Base-by-base conservation (phyloP, 768 basidiomycete species). In the Calocybe cyanea region DNA sequence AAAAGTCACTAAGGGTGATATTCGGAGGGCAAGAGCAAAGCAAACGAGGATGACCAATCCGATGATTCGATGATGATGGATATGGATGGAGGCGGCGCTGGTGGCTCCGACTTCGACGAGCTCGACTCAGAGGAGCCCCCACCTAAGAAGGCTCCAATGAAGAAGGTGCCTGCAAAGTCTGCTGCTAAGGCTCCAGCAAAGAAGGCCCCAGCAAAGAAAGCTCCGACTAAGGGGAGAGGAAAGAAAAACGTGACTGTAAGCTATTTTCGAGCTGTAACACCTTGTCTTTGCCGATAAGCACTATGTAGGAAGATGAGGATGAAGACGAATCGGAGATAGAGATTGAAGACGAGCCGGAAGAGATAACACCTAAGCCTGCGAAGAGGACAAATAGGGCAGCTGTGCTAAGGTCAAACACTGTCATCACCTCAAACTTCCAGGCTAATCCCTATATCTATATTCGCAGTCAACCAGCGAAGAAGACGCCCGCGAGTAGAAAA, bases 21-120 rank as follows among this genome's bases (percentile, higher is more conserved):
- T 25, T 20, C 25, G 24, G 21, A 83, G 71, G 78, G 66, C 7
- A 85, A 83, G 63, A 72, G 69, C 19, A 78, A 73, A 57, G 73
- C 66, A 7, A 66, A 59, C n/a, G 66, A 56, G 7, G 66, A 65
- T 24, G 71, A 56, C 1, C 75, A 75, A 2, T 83, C 77, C 2
- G 85, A 83, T 25, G 89, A 90, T 58, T 89, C 85, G 2, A 88
- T 88, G 85, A 67, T 74, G 68, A 83, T 87, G 78, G 85, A 92
- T 38, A 62, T 88, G 37, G 85, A 86, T 50, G 62, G 57, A 7
- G 55, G 55, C 20, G 55, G 58, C 36, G 66, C 55, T 8, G 73
- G 63, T 7, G 75, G 70, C 14, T 84, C 77, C 24, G 83, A 79
- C 49, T 75, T 76, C 17, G 75, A 76, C 15, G 73, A 76, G 37